Conservation (phyloP, 805 yeast genomes). For the Priceomyces castillae region DNA sequence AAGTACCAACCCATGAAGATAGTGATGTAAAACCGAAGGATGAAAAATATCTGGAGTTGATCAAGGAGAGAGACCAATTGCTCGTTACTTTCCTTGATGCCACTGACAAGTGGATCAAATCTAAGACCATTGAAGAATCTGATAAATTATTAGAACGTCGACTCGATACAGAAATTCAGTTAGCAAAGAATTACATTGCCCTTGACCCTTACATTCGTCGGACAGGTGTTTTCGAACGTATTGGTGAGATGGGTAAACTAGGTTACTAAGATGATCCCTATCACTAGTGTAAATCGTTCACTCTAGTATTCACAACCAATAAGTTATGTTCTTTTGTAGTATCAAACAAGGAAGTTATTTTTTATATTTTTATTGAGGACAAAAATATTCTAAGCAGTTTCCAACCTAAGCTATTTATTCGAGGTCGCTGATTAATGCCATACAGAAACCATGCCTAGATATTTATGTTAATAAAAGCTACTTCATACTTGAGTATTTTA, state of each 20-base stretch:
- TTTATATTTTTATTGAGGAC: background rate
- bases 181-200: slow-evolving; percentile 59
- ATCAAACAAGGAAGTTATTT: background rate
- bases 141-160: slow-evolving; percentile 48
- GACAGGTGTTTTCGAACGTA: slow-evolving; percentile 70
- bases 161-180: slow-evolving; percentile 47
- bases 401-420: too few species aligned
- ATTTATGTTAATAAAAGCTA: too few species aligned
- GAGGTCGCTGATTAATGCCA: too few species aligned
- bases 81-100: slow-evolving; percentile 52
- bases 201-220: slow-evolving; percentile 80
- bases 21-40: slow-evolving; percentile 30
- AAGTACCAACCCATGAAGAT: slow-evolving; percentile 62
- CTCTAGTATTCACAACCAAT: too few species aligned
- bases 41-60: slow-evolving; percentile 35
- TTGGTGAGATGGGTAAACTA: slow-evolving; percentile 36
- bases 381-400: background rate
- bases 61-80: slow-evolving; percentile 50
- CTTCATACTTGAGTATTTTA: too few species aligned
- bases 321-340: background rate
- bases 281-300: too few species aligned
- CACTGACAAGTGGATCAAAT: slow-evolving; percentile 73
- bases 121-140: slow-evolving; percentile 47
- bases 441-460: too few species aligned
- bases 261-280: slow-evolving; percentile 1